These are phyloP conservation scores for Aspergillus chevalieri DNA, from an alignment of 2,329 filamentous ascomycete species.

Conservation along the genomic window DNA sequence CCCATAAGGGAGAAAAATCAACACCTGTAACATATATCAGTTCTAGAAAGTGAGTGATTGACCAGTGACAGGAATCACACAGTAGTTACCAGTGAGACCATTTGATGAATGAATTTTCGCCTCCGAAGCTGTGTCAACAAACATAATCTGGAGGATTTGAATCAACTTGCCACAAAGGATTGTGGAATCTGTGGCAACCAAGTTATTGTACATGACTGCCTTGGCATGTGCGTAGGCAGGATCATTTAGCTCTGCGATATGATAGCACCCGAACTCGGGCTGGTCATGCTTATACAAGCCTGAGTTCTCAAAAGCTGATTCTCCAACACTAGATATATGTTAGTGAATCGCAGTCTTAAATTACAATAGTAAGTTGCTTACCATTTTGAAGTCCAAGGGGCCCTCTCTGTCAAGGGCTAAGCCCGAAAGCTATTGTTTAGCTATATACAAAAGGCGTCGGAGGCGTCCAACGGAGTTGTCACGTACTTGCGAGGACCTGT, in stretches of 20 bases:
- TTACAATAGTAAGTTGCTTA: background rate
- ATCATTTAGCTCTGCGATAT: conserved; percentile 6
- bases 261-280: conserved; percentile 7
- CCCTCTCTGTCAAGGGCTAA: no score
- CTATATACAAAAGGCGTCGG: no score
- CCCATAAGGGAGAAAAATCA: conserved; percentile 14
- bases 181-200: conserved; percentile 6
- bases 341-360: background rate
- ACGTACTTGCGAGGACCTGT: no score
- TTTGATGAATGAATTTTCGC: conserved; percentile 4
- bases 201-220: conserved; percentile 11
- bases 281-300: conserved; percentile 8
- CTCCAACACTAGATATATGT: conserved; percentile 6
- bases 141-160: conserved; percentile 8
- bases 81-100: conserved; percentile 8
- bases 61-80: background rate
- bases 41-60: background rate
- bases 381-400: conserved; percentile 5
- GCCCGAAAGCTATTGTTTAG: no score
- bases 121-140: conserved; percentile 7
- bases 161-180: conserved; percentile 11
- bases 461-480: no score
- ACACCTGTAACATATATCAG: conserved; percentile 7
- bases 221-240: conserved; percentile 9
- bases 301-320: conserved; percentile 5